Evolutionary conservation across 805 yeast genomes (phyloP), one percentile per base, ranked within the genome.

Genomic region (Blastobotrys parvus): DNA sequence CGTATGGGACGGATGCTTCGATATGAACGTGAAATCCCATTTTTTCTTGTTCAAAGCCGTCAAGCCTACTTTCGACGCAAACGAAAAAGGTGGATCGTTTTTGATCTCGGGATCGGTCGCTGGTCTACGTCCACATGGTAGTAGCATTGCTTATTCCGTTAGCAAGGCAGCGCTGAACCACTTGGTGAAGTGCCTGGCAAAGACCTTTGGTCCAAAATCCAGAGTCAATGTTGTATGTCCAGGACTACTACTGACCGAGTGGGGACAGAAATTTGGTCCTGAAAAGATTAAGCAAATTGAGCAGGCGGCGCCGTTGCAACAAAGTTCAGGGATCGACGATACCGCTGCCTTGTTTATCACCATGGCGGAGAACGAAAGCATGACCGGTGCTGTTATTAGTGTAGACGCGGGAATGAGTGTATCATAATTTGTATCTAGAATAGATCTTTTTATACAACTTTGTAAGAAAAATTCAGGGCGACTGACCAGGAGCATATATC

Each of bases 71-170:
- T 54, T 62, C 23, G 66, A 61, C 21, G 41, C 50, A 22, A 59
- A 56, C 40, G 50, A 41, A 10, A 45, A 58, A 10, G 71, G 72
- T 25, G 67, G 50, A 40, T 54, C 65, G 38, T 65, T 69, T 45
- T 63, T 69, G 38, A 61, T 60, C 43, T 63, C 65, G 3, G 57
- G 62, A 20, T 66, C 71, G 2, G 60, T 63, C 35, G 67, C 62
- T 15, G 63, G 67, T 7, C 57, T 57, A 33, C 46, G 55, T 17
- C 64, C 63, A 7, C 31, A 47, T 8, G 62, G 63, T 2, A 49
- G 57, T 5, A 57, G 65, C 40, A 52, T 66, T 38, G 68, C 71
- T 8, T 66, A 66, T 49, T 57, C 66, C 5, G 67, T 61, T 8
- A 42, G 57, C 39, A 59, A 59, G 46, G 60, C 63, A 2, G 63